Evolutionary conservation across 306 rosid genomes (phyloP).

Genomic region (Phaseolus lunatus): DNA sequence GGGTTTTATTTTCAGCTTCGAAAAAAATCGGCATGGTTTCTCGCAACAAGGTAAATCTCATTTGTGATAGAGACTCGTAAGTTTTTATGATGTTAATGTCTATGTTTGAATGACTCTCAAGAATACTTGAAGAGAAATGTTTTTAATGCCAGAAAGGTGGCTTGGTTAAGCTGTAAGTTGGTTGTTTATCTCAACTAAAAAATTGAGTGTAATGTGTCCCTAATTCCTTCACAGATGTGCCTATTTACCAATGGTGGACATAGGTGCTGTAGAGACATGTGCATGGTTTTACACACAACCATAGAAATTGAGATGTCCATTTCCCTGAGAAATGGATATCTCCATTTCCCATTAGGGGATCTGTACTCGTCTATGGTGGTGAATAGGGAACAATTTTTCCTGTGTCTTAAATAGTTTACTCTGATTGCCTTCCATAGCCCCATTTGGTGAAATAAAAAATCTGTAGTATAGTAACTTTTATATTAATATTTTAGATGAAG

Average conservation of each 20-base stretch:
- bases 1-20: constrained; percentile 60
- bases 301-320: background rate
- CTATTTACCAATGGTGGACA: constrained; percentile 1
- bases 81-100: background rate
- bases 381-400: background rate
- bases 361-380: background rate
- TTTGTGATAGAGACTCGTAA: constrained; percentile 17
- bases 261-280: background rate
- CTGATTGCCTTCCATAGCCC: background rate
- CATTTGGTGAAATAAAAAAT: constrained; percentile 17
- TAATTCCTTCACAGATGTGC: background rate
- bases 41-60: constrained; percentile 68
- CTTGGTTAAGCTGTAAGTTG: constrained; percentile 19
- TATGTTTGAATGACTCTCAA: background rate
- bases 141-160: background rate
- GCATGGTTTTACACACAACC: background rate
- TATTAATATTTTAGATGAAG: constrained; percentile 57
- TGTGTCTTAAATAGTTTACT: constrained; percentile 29
- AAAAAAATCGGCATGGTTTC: constrained; percentile 54
- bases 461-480: constrained; percentile 28
- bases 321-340: background rate
- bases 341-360: background rate
- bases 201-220: constrained; percentile 4
- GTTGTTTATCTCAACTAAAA: constrained; percentile 6
- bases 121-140: constrained; percentile 35